phyloP scores from a whole-genome alignment of 169 alveolate genomes.

The Theileria equi region DNA sequence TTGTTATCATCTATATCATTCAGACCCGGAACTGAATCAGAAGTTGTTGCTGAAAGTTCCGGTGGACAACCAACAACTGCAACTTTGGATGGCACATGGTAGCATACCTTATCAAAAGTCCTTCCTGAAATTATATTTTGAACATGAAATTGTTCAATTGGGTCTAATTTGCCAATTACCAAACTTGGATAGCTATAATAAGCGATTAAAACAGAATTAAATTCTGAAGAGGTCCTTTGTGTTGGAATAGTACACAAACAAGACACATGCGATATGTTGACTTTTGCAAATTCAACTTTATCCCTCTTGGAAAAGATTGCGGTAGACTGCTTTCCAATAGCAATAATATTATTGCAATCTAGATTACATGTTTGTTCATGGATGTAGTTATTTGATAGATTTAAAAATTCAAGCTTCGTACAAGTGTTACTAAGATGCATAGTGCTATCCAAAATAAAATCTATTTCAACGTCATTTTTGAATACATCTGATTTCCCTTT shows the following conservation, averaged over 20 bases:
- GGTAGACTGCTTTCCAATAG: constrained; percentile 44
- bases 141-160: constrained; percentile 36
- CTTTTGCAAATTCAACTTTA: constrained; percentile 23
- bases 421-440: constrained; percentile 20
- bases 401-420: constrained; percentile 7
- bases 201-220: constrained; percentile 10
- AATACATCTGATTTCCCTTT: neutral
- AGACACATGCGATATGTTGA: constrained; percentile 16
- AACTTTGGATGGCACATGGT: constrained; percentile 35
- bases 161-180: constrained; percentile 31
- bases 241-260: neutral
- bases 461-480: neutral
- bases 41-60: constrained; percentile 22
- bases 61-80: constrained; percentile 42
- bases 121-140: constrained; percentile 40
- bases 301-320: constrained; percentile 32
- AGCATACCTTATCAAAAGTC: constrained; percentile 39
- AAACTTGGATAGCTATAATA: constrained; percentile 2
- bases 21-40: neutral
- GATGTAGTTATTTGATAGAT: neutral
- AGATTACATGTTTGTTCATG: constrained; percentile 8
- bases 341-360: neutral
- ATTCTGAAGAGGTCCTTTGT: neutral
- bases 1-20: neutral
- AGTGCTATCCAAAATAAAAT: neutral